Conservation (phyloP, 179 eudicot species). For the Corrigiola litoralis region DNA sequence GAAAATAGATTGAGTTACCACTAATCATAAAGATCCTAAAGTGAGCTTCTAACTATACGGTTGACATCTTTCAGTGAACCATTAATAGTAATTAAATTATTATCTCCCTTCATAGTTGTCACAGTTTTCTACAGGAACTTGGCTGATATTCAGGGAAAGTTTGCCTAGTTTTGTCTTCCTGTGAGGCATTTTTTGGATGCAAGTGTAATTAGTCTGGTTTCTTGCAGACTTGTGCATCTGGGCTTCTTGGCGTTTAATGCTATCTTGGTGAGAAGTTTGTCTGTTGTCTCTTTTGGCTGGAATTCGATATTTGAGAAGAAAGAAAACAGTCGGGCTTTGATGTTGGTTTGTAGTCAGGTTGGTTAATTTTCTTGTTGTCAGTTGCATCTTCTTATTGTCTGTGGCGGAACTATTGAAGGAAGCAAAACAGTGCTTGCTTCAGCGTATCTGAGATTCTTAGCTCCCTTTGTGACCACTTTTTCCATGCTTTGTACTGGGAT, state of each 20-base stretch:
- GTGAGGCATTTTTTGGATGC: background rate
- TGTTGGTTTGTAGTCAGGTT: constrained; percentile 88
- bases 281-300: constrained; percentile 44
- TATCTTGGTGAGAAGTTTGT: constrained; percentile 46
- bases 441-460: background rate
- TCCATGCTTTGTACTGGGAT: background rate
- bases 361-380: constrained; percentile 8
- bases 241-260: constrained; percentile 56
- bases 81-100: too few relatives aligned
- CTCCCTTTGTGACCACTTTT: background rate
- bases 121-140: too few relatives aligned
- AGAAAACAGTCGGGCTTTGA: constrained; percentile 65
- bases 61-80: too few relatives aligned
- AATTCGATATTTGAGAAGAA: constrained; percentile 64
- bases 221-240: constrained; percentile 61
- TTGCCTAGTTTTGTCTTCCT: background rate
- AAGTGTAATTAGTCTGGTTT: background rate
- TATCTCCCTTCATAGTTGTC: too few relatives aligned
- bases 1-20: too few relatives aligned
- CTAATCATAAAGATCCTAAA: too few relatives aligned
- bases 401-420: background rate
- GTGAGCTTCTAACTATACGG: too few relatives aligned
- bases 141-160: too few relatives aligned
- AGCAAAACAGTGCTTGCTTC: background rate
- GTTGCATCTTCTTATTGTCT: background rate